Base-by-base conservation (phyloP, 495 filamentous ascomycete genomes). In the Aspergillus avenaceus region DNA sequence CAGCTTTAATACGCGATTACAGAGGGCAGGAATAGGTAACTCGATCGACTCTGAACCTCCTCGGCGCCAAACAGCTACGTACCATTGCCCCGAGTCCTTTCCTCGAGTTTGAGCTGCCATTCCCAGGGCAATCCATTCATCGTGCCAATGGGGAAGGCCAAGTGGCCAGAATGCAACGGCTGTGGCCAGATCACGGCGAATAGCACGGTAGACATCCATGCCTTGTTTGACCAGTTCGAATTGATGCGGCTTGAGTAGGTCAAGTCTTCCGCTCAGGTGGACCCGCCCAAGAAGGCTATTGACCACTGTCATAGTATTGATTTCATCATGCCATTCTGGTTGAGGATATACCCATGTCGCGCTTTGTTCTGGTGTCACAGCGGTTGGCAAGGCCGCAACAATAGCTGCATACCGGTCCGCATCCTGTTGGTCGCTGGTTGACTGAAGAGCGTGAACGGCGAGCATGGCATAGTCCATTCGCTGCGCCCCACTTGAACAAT, bases 321-420 rank as follows among this genome's bases (percentile, higher is more conserved):
- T 24, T 40, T 61, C 58, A 19, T 61, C 54, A 28, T 50, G 32
- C 54, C 54, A 61, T 4, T 51, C 44, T 4, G 58, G 51, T 38
- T 64, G 61, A 5, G 61, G 61, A 38, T 64, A 64, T 16, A 52
- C 52, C 61, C 61, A 64, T 2, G 41, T 52, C 1, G 54, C 61
- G 14, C 61, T 29, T 31, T 64, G 61, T 36, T 64, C 61, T 0
- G 61, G 61, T 1, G 50, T 52, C 0, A 61, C 61, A 4, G 61
- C 61, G 5, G 58, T 64, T 2, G 53, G 58, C 8, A 60, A 18
- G 4, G 54, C 51, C 4, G 58, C 58, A 8, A 55, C 45, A 37
- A 64, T 61, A 8, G 61, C 61, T 8, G 60, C 53, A 25, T 63
- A 63, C 0, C 36, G 41, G 14, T 38, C 48, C 1, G 60, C 51